Evolutionary conservation across 2,329 filamentous ascomycete genomes (phyloP), one percentile per base, ranked within the genome.

Genomic region (Nigrospora sphaerica): DNA sequence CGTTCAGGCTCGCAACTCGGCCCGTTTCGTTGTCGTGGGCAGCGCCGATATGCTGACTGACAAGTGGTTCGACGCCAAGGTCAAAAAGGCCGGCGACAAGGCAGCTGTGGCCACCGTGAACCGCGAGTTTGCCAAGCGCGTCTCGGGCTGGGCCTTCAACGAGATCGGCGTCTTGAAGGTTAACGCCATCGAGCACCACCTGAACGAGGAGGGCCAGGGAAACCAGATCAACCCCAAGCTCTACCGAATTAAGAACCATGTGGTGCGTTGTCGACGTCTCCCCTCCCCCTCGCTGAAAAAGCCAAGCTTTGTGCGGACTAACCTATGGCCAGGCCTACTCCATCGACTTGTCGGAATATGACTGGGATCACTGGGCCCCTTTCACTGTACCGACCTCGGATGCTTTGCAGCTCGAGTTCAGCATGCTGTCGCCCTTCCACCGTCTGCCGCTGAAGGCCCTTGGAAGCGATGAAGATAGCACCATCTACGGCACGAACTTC

Each of bases 361-460:
- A 70, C 42, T 83, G 81, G 71, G 81, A 88, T 64, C 78, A 82
- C 61, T 95, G 84, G 73, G 69, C 73, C 6, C 86, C 91, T 39
- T 96, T 90, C 69, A 73, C 72, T 36, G 73, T 86, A 17, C 83
- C 88, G 18, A 62, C 75, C 10, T 74, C 70, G 51, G 93, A 98
- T 63, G 76, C 74, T 28, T 63, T 98, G 32, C 93, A 98, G 68
- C 87, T 98, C 51, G 93, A 98, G 68, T 96, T 97, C 75, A 91
- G 84, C 72, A 98, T 97, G 93, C 85, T 98, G 40, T 96, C 92
- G 2, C 92, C 93, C 47, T 97, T 96, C 81, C 86, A 96, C 72
- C 91, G 93, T 37, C 77, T 97, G 32, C 75, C 82, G 49, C 82
- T 98, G 32, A 58, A 71, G 10, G 78, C 80, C 13, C 65, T 73